Percentiles rank a stretch among this genome's conserved stretches.
Evolutionary conservation across 306 rosid genomes (phyloP).

Genomic region (Corylus avellana): DNA sequence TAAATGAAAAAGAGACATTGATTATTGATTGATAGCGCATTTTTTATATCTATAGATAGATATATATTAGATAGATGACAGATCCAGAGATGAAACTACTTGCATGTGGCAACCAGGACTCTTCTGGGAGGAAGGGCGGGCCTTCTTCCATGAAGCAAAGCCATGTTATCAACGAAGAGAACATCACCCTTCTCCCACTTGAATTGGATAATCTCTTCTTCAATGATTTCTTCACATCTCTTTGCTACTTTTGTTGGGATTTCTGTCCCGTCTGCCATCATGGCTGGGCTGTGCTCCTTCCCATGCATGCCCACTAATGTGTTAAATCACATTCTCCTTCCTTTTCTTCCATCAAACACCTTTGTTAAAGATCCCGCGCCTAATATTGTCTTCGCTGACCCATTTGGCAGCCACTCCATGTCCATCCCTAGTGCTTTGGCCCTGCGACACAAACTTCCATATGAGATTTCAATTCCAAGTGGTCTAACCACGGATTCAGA

Average conservation of each 20-base stretch:
- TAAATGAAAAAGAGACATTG: no score
- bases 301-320: slow-evolving; percentile 82
- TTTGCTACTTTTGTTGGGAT: slow-evolving; percentile 60
- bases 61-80: background rate
- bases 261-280: slow-evolving; percentile 75
- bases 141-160: slow-evolving; percentile 89
- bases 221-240: slow-evolving; percentile 77
- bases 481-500: no score
- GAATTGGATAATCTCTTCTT: slow-evolving; percentile 91
- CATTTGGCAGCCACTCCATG: slow-evolving; percentile 64
- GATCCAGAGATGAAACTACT: slow-evolving; percentile 32
- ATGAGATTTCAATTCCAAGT: background rate
- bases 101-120: slow-evolving; percentile 72
- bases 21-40: no score
- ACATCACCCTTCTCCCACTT: slow-evolving; percentile 88
- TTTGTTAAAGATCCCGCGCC: slow-evolving; percentile 57
- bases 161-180: slow-evolving; percentile 75
- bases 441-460: slow-evolving; percentile 34
- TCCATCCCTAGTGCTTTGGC: slow-evolving; percentile 76
- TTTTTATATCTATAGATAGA: no score
- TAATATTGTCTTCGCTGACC: slow-evolving; percentile 58
- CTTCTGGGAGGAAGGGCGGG: slow-evolving; percentile 88
- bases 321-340: slow-evolving; percentile 86
- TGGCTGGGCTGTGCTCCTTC: slow-evolving; percentile 70
- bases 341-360: slow-evolving; percentile 82